Evolutionary conservation across 2,329 filamentous ascomycete species (phyloP), one percentile per base, ranked within the genome.

Genomic region (Hypomyces perniciosus): DNA sequence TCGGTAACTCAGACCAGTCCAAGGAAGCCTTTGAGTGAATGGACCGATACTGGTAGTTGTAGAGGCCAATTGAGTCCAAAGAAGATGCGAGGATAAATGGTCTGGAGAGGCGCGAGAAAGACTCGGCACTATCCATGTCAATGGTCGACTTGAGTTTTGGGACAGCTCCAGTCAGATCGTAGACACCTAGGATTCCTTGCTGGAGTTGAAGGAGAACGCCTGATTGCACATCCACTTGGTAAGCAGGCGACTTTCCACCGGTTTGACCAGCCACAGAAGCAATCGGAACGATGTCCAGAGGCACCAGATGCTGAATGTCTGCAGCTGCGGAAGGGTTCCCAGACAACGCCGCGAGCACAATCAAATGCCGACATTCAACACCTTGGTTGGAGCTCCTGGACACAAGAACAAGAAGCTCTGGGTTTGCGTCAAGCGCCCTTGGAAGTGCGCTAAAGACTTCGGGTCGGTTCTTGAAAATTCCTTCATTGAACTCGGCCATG

Each of bases 21-120:
- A 78, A 55, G 2, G 68, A 55, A 5, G 73, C 63, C 9, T 73
- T 75, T 31, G 76, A 76, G 57, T 83, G 80, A n/a, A 81, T 62
- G 6, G 80, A 82, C 30, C 72, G 78, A 63, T 83, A 90, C 53
- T 84, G 80, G 33, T 85, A 80, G 65, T 90, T 89, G 63, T 85
- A 86, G 10, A 88, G 72, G 39, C 72, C 75, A 38, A 86, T 77
- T 1, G 75, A 73, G 8, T 74, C 68, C 0, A 74, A 60, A 0
- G 82, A 83, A n/a, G 80, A 73, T 1, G 81, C 76, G 41, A 91
- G 73, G 1, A 88, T 66, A 4, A 85, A 81, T 6, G 85, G 81
- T 51, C 78, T 79, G 6, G 85, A 87, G 0, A 90, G 70, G 6
- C 84, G 78, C 6, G 85, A 62, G 59, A 89, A 88, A 2, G 84